Evolutionary conservation across 805 yeast genomes (phyloP).

Genomic region (Candida multigemmis): DNA sequence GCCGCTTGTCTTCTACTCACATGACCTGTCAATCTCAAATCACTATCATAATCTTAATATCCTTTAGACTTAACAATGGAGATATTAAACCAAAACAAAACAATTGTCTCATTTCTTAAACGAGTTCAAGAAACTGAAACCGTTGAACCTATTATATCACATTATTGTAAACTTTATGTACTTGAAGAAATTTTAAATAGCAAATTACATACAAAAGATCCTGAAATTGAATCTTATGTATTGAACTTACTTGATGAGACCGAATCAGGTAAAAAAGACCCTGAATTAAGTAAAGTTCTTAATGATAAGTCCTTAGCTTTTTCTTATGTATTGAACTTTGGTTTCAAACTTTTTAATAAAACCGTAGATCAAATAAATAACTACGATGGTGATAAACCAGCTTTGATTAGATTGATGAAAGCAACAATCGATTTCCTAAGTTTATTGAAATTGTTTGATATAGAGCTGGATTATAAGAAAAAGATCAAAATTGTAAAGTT

Average conservation of each 20-base stretch:
- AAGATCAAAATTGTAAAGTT: conserved; percentile 27
- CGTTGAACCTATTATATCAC: conserved; percentile 61
- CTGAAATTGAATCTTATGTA: conserved; percentile 52
- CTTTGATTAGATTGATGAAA: conserved; percentile 21
- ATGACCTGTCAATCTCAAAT: too few species aligned
- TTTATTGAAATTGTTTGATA: conserved; percentile 16
- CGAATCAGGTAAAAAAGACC: conserved; percentile 48
- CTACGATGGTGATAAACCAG: conserved; percentile 15
- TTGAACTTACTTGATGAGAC: conserved; percentile 58
- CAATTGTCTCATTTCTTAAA: conserved; percentile 37
- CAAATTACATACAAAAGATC: conserved; percentile 48
- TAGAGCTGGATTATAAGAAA: conserved; percentile 16
- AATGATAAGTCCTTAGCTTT: conserved; percentile 44
- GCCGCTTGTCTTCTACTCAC: too few species aligned
- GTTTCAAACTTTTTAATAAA: conserved; percentile 25
- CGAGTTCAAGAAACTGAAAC: conserved; percentile 49
- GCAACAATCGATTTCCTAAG: conserved; percentile 27
- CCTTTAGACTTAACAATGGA: too few species aligned
- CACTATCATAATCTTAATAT: too few species aligned
- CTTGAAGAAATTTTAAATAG: conserved; percentile 60
- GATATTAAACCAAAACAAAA: too few species aligned
- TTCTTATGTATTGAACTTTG: conserved; percentile 20
- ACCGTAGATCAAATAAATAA: conserved; percentile 16
- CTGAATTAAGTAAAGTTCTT: conserved; percentile 38
- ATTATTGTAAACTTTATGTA: conserved; percentile 61